Evolutionary conservation across 805 yeast species (phyloP).

Genomic region (Lachancea nothofagi): DNA sequence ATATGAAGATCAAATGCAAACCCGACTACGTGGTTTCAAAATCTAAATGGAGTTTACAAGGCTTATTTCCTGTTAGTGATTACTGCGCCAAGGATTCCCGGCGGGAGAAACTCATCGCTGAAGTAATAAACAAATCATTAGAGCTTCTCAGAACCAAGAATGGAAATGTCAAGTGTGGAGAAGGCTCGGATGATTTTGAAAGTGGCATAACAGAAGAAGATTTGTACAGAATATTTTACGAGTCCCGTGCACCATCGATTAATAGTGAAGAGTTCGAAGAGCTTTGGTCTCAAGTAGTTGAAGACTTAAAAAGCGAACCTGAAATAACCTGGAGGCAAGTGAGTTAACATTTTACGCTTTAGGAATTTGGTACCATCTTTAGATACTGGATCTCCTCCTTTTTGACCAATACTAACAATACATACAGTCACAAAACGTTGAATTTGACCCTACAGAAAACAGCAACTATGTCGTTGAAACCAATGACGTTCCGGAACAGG

Average conservation of each 20-base stretch:
- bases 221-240: conserved; percentile 46
- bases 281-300: conserved; percentile 62
- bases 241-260: conserved; percentile 33
- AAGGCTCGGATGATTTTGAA: conserved; percentile 38
- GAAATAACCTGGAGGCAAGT: conserved; percentile 78
- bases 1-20: conserved; percentile 59
- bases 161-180: conserved; percentile 60
- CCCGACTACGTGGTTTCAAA: conserved; percentile 53
- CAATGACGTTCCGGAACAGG: conserved; percentile 37
- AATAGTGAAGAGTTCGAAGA: conserved; percentile 56
- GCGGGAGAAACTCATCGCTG: conserved; percentile 59
- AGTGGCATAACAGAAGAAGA: conserved; percentile 49
- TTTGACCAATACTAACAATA: conserved; percentile 2
- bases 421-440: conserved; percentile 23
- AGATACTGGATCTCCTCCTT: background rate
- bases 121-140: conserved; percentile 61
- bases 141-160: conserved; percentile 61
- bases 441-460: conserved; percentile 38
- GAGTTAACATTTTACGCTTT: conserved; percentile 21
- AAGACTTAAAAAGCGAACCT: conserved; percentile 58
- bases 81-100: conserved; percentile 69
- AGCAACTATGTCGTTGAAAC: conserved; percentile 35
- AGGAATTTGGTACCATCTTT: too few relatives aligned
- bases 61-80: conserved; percentile 56
- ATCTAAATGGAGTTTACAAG: conserved; percentile 35